phyloP scores from a whole-genome alignment of 345 rosid species.

The Salix exigua region DNA sequence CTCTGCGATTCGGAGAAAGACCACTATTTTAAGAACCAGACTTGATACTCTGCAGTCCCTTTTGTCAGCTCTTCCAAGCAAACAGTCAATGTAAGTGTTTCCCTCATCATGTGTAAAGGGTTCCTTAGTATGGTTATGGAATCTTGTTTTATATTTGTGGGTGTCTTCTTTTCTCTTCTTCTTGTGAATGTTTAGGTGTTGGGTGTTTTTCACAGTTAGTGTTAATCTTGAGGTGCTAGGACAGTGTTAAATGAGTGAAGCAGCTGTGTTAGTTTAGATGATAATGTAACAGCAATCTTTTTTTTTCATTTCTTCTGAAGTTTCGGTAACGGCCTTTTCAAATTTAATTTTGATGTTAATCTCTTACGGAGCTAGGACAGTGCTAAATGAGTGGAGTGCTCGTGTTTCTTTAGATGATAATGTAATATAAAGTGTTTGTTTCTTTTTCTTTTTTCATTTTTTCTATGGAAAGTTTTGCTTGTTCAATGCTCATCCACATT shows the following conservation, averaged over 20 bases:
- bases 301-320: background rate
- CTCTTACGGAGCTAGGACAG: background rate
- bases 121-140: background rate
- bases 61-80: conserved; percentile 62
- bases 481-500: background rate
- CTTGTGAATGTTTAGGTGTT: background rate
- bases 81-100: conserved; percentile 54
- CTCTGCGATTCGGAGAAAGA: conserved; percentile 81
- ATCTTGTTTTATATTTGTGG: background rate
- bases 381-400: background rate
- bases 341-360: background rate
- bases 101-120: background rate
- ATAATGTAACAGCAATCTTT: background rate
- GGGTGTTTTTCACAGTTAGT: background rate
- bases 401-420: background rate
- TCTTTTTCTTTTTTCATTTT: background rate
- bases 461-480: background rate
- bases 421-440: background rate
- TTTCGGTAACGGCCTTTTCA: background rate
- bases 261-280: background rate
- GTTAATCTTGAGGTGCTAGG: background rate
- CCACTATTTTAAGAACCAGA: conserved; percentile 77
- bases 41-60: conserved; percentile 76
- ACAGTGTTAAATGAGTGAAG: background rate
- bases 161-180: background rate